Conservation (phyloP, 139 green algal species). For the Eudorina sp. region DNA sequence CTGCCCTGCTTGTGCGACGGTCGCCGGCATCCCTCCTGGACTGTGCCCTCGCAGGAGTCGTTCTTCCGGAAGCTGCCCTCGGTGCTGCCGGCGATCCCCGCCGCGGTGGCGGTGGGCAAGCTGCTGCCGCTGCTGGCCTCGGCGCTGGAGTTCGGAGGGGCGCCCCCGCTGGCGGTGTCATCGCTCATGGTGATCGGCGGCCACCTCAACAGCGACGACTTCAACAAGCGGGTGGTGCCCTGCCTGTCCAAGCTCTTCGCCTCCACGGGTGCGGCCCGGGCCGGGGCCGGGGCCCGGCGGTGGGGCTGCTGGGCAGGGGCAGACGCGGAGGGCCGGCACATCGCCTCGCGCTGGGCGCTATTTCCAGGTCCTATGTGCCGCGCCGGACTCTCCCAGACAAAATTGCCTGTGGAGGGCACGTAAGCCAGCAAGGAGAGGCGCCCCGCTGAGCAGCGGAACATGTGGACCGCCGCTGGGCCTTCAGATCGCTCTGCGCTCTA, state of each 20-base stretch:
- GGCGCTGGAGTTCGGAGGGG: slow-evolving; percentile 94
- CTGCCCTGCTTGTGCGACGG: no score
- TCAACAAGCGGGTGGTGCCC: slow-evolving; percentile 86
- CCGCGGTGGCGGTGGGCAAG: slow-evolving; percentile 85
- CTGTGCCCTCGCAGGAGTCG: slow-evolving; percentile 64
- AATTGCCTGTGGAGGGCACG: no score
- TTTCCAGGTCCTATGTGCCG: no score
- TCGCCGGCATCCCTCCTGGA: no score
- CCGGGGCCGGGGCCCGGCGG: background rate
- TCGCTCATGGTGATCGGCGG: slow-evolving; percentile 86
- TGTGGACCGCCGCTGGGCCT: no score
- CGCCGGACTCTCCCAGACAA: no score
- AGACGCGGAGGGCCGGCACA: no score
- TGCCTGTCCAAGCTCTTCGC: slow-evolving; percentile 91
- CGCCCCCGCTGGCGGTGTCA: slow-evolving; percentile 83
- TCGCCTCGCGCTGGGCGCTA: no score
- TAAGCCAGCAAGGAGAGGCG: no score
- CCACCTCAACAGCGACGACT: slow-evolving; percentile 82
- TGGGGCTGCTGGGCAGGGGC: background rate
- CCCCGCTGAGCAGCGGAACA: no score
- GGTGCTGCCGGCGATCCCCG: slow-evolving; percentile 74
- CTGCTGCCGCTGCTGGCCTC: slow-evolving; percentile 90
- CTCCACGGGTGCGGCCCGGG: slow-evolving; percentile 61
- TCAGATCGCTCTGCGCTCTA: no score
- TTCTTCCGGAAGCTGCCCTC: slow-evolving; percentile 83